phyloP scores from a whole-genome alignment of 23 red algal species.

The Chondrus crispus region DNA sequence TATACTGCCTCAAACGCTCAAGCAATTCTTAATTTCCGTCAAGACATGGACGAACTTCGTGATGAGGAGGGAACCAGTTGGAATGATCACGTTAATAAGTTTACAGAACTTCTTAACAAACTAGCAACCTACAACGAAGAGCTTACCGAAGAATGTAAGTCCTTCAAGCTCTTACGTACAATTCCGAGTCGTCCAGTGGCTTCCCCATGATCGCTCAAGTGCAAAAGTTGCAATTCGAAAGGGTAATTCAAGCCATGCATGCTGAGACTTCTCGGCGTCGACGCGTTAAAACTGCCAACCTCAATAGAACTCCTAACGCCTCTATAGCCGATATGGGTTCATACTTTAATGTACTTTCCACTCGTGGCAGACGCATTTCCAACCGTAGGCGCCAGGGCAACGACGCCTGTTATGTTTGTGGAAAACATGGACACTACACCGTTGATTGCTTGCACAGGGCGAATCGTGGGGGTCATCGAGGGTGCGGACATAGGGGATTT shows the following conservation, averaged over 20 bases:
- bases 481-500: too few relatives aligned
- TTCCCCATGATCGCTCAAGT: background rate
- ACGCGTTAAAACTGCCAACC: too few relatives aligned
- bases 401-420: too few relatives aligned
- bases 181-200: background rate
- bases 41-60: background rate
- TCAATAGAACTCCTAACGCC: too few relatives aligned
- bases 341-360: too few relatives aligned
- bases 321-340: too few relatives aligned
- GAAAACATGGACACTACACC: too few relatives aligned
- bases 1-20: slow-evolving; percentile 17
- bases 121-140: background rate
- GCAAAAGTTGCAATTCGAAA: background rate
- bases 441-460: too few relatives aligned
- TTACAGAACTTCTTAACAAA: background rate
- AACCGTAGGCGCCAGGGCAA: too few relatives aligned
- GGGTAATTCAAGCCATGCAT: background rate
- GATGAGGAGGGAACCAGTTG: background rate
- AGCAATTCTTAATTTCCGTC: background rate
- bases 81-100: background rate
- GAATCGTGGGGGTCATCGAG: too few relatives aligned
- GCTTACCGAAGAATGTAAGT: background rate
- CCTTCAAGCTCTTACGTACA: background rate
- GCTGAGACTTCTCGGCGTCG: background rate
- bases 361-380: too few relatives aligned